A percentile compares a stretch with the other conserved stretches of the same genome.
phyloP scores from a whole-genome alignment of 495 filamentous ascomycete genomes.

The Viridothelium virens region DNA sequence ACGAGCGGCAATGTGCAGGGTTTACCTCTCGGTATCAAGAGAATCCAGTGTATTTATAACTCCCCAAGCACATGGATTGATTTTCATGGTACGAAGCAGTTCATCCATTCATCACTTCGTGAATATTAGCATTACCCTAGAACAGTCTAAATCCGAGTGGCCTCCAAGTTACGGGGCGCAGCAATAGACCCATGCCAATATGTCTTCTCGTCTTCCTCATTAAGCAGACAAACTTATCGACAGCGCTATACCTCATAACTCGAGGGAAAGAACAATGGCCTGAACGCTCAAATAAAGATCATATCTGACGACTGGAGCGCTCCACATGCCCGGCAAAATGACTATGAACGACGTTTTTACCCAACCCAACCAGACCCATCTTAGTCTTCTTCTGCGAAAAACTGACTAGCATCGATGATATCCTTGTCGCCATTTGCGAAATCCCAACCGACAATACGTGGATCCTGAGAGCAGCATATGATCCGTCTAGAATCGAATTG shows the following conservation, averaged over 20 bases:
- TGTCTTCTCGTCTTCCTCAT: background rate
- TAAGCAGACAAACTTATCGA: background rate
- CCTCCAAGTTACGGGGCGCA: too few relatives aligned
- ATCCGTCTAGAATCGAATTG: conserved; percentile 94
- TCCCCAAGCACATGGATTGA: too few relatives aligned
- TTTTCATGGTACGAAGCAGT: background rate
- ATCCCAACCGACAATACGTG: conserved; percentile 93
- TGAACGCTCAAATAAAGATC: too few relatives aligned
- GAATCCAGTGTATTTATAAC: background rate
- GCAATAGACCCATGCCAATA: background rate
- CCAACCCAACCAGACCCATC: background rate
- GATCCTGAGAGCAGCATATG: conserved; percentile 86
- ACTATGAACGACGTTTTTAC: background rate
- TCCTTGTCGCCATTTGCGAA: conserved; percentile 85
- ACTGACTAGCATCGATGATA: conserved; percentile 1
- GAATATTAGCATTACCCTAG: too few relatives aligned
- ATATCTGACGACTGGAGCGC: too few relatives aligned
- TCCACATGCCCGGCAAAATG: background rate
- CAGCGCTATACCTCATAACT: too few relatives aligned
- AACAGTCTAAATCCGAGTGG: too few relatives aligned
- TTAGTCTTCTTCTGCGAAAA: conserved; percentile 7
- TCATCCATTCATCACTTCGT: background rate
- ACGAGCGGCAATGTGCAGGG: background rate
- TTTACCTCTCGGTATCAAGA: background rate
- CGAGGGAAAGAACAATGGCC: too few relatives aligned